Evolutionary conservation across 1,284 basidiomycete species (phyloP).

Genomic region (Earliella scabrosa): DNA sequence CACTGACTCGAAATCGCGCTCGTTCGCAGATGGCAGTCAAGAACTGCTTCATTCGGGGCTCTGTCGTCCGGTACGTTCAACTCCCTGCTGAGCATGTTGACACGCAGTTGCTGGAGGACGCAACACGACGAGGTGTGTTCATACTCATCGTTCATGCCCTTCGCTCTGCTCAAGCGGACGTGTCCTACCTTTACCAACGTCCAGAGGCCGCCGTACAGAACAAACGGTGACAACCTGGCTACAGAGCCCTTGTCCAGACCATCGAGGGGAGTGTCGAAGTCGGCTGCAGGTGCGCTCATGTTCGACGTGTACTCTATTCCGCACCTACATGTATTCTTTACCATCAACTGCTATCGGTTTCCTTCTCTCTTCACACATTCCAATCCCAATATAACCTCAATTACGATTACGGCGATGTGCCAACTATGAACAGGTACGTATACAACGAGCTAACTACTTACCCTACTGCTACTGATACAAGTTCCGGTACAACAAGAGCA

Average conservation of each 20-base stretch:
- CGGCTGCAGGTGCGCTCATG: conserved; percentile 14
- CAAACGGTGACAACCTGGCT: conserved; percentile 23
- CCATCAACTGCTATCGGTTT: not conserved
- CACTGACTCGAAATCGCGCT: not conserved
- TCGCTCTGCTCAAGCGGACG: not conserved
- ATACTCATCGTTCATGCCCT: not conserved
- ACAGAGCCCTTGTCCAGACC: not conserved
- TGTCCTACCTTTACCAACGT: not conserved
- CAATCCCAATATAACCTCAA: not conserved
- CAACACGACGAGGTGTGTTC: conserved; percentile 87
- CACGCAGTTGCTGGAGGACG: conserved; percentile 96
- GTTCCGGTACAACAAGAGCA: not conserved
- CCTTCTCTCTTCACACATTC: not conserved
- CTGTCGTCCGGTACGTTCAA: conserved; percentile 97
- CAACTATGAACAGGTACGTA: not conserved
- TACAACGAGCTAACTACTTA: not conserved
- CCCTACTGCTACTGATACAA: not conserved
- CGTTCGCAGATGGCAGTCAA: conserved; percentile 90
- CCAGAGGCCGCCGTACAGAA: conserved; percentile 29
- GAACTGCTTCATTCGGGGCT: conserved; percentile 98
- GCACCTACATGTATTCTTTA: conserved; percentile 6
- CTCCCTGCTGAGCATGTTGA: conserved; percentile 93
- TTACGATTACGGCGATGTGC: not conserved
- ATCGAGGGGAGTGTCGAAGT: not conserved
- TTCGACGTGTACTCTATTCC: conserved; percentile 11